Base-by-base conservation (phyloP, 2,329 filamentous ascomycete species). In the Daldinia sp. region DNA sequence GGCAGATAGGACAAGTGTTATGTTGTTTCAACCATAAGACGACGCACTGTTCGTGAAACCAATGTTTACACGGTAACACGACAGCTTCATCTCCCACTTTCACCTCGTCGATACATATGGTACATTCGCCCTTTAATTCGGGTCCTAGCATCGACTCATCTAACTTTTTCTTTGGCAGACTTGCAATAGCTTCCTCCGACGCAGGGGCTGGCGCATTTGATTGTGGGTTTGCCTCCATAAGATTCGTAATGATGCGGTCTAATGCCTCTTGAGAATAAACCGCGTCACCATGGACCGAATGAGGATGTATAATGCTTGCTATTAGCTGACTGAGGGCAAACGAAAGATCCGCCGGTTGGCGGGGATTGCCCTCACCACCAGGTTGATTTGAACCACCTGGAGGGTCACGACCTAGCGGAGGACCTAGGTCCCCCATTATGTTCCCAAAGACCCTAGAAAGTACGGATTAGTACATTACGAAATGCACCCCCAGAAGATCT, bases 101-200 rank as follows among this genome's bases (percentile, higher is more conserved):
- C 64, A 96, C 89, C 25, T 91, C 86, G 57, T 97, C 93, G 81
- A 98, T 96, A 77, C 95, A 99, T 61, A 99, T 97, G 32, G 92
- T 94, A 76, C 95, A 99, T 73, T 97, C 94, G 39, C 88, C 90
- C 60, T 90, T 91, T 5, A 84, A 85, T 55, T 87, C 85, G 0
- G 80, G 74, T 1, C 82, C 84, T 4, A 96, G 81, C 85, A 96
- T 89, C 39, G 89, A 84, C 59, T 85, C 80, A 51, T 92, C 86
- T 1, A 95, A 81, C 41, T 85, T 85, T 68, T 89, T 90, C 70
- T 89, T 90, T 7, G 92, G 87, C 4, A 99, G 80, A 3, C 85
- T 83, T 23, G 85, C 83, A 56, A 99, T 94, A 0, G 92, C 91
- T 45, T 85, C 84, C 63, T 89, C 84, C 0, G 92, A 84, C 7